Evolutionary conservation across 2,329 filamentous ascomycete species (phyloP), one percentile per base, ranked within the genome.

Genomic region (Penicillium brasilianum): DNA sequence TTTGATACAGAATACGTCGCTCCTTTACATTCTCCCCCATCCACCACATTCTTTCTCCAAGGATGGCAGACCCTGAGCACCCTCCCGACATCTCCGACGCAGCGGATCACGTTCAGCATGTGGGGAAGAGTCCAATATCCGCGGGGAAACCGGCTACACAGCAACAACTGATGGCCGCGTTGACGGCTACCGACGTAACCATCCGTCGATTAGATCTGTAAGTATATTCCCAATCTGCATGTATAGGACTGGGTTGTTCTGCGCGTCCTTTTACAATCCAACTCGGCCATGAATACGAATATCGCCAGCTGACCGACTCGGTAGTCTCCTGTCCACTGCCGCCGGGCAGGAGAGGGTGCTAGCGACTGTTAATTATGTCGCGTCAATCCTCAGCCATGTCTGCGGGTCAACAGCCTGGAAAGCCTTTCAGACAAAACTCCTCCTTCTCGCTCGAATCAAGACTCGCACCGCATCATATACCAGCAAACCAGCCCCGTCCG

Each of bases 301-400:
- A 44, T 16, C 44, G 25, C 36, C n/a, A 13, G 37, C 59, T 65
- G 41, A 66, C 18, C 14, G 34, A 49, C 50, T 37, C 22, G 13
- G 18, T 71, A 87, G 87, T 66, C 86, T 90, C 72, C 81, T 92
- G 68, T 84, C 87, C 65, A 90, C 88, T 10, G 87, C 90, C 48
- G 77, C 84, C 37, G 90, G 90, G 71, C 87, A 89, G 74, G 90
- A 93, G 78, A 84, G 85, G 52, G 81, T 88, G 63, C 86, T 93
- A 69, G 84, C 89, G 64, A 86, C 89, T 67, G 74, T 88, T 63
- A 87, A 88, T 78, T 94, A 93, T 80, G 78, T 83, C 61, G 83
- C 88, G 57, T 87, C 87, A 63, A 83, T 85, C 62, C 81, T 86
- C 41, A 83, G 87, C 56, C 83, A 87, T 64, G 80, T 91, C 78